phyloP scores from a whole-genome alignment of 345 rosid genomes.

The Psidium guajava region DNA sequence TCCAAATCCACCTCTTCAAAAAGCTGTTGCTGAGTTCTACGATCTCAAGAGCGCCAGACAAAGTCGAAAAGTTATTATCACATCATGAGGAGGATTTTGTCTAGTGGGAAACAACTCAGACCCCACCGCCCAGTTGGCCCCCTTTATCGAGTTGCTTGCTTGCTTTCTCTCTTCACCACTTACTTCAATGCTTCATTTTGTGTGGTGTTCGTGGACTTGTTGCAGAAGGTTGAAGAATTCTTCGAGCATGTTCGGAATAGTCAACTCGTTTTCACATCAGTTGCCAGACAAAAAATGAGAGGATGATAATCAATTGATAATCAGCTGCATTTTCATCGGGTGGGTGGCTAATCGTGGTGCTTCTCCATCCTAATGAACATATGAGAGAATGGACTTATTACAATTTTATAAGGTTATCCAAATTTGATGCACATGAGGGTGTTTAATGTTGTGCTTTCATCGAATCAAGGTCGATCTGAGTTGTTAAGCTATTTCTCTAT shows the following conservation, averaged over 20 bases:
- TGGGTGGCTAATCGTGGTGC: background rate
- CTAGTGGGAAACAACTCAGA: conserved; percentile 14
- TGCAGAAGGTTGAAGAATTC: background rate
- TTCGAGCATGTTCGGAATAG: background rate
- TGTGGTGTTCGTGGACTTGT: background rate
- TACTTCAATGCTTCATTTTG: background rate
- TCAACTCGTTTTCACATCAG: background rate
- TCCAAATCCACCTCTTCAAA: conserved; percentile 2
- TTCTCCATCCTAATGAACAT: background rate
- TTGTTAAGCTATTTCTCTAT: background rate
- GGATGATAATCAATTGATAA: background rate
- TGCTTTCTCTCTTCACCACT: background rate
- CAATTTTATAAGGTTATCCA: background rate
- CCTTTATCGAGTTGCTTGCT: background rate
- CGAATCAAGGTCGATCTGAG: background rate
- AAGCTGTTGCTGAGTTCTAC: conserved; percentile 1
- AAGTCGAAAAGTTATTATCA: background rate
- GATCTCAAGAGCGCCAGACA: background rate
- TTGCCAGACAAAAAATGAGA: background rate
- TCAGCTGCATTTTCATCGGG: background rate
- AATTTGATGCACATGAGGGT: background rate
- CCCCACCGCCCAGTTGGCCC: background rate
- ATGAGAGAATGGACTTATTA: background rate
- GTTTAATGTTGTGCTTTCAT: background rate
- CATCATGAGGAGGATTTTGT: background rate